phyloP scores from a whole-genome alignment of 352 stramenopile genomes.

The Globisporangium heterothallicum region DNA sequence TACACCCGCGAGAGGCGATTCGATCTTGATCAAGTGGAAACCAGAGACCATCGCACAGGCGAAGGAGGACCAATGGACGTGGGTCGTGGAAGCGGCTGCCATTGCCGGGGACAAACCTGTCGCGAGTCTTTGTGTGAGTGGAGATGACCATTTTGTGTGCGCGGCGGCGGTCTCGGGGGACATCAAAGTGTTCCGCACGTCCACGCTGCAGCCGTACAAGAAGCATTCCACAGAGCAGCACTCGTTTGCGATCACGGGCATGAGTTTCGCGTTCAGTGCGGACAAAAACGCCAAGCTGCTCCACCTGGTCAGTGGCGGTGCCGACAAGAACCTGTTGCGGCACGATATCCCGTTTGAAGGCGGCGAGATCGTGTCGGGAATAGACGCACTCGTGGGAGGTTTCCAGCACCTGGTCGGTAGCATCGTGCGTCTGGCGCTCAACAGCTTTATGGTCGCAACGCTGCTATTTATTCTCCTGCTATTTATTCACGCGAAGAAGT shows the following conservation, averaged over 20 bases:
- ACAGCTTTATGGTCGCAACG: constrained; percentile 35
- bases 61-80: constrained; percentile 64
- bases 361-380: constrained; percentile 41
- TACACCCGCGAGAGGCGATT: constrained; percentile 66
- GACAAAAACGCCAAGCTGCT: constrained; percentile 30
- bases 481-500: constrained; percentile 69
- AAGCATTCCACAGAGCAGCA: constrained; percentile 54
- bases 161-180: constrained; percentile 68
- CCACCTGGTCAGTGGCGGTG: constrained; percentile 64
- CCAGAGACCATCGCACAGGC: constrained; percentile 62
- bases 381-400: constrained; percentile 24
- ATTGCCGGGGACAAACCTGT: constrained; percentile 71
- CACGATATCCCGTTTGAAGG: constrained; percentile 57
- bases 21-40: constrained; percentile 78
- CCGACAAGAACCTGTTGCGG: constrained; percentile 68
- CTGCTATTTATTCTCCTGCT: constrained; percentile 70
- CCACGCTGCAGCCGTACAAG: constrained; percentile 45
- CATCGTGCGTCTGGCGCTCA: constrained; percentile 41
- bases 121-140: constrained; percentile 70
- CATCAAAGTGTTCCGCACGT: constrained; percentile 53
- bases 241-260: constrained; percentile 78
- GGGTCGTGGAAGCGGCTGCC: constrained; percentile 42
- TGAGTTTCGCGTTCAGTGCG: constrained; percentile 48
- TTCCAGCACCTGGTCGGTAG: constrained; percentile 25
- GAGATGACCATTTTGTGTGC: constrained; percentile 67